Percentiles rank a stretch among this genome's conserved stretches.
Evolutionary conservation across 139 green algal genomes (phyloP).

Genomic region (Mesostigma viride): DNA sequence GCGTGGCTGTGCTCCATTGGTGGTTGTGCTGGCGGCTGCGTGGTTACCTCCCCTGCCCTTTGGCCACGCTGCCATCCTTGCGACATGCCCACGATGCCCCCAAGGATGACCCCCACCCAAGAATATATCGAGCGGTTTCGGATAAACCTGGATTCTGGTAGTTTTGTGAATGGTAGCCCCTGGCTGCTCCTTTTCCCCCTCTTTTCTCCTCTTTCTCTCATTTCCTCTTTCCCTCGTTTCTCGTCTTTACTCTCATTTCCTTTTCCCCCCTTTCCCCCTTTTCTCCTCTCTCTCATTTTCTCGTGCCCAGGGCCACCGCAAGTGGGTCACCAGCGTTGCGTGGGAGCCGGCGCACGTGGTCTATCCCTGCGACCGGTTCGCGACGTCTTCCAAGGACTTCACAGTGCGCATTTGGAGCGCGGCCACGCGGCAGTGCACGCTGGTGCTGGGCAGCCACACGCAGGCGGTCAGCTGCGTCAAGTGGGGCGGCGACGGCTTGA

Average conservation of each 20-base stretch:
- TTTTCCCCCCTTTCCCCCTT: no score
- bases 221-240: no score
- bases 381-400: constrained; percentile 65
- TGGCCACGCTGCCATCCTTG: no score
- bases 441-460: constrained; percentile 56
- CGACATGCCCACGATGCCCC: no score
- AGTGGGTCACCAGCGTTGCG: constrained; percentile 77
- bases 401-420: constrained; percentile 54
- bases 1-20: no score
- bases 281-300: no score
- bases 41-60: no score
- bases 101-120: no score
- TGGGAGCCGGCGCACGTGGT: constrained; percentile 88
- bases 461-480: constrained; percentile 64
- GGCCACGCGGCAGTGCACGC: constrained; percentile 1
- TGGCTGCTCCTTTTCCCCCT: background rate
- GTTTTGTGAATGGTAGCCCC: no score
- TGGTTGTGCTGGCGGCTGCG: no score
- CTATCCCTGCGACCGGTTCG: constrained; percentile 60
- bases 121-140: no score
- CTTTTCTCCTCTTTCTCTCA: background rate
- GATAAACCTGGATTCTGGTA: no score
- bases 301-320: constrained; percentile 63
- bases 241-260: background rate
- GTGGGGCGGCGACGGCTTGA: constrained; percentile 86